phyloP scores from a whole-genome alignment of 352 stramenopile genomes.

The Pythium insidiosum region DNA sequence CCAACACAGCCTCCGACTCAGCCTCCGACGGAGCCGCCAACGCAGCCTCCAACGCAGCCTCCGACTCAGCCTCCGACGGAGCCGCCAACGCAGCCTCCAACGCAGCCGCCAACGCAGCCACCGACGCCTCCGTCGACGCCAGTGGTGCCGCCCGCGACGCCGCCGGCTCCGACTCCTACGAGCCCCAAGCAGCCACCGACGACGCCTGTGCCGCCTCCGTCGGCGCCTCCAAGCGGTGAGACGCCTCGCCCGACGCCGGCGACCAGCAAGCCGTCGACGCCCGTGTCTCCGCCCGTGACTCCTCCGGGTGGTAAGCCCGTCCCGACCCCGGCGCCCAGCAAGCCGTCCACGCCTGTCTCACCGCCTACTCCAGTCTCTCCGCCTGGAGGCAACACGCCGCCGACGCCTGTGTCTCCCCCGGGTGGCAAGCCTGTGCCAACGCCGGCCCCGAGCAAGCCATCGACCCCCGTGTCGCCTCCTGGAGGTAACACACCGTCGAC shows the following conservation, averaged over 20 bases:
- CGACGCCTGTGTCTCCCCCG: background rate
- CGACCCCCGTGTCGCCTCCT: background rate
- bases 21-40: background rate
- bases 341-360: background rate
- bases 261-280: too few species aligned
- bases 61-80: too few species aligned
- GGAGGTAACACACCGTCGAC: background rate
- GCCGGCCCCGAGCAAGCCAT: constrained; percentile 1
- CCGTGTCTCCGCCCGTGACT: background rate
- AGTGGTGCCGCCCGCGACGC: background rate
- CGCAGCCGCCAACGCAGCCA: background rate
- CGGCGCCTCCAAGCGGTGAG: background rate
- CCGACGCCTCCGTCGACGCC: too few species aligned
- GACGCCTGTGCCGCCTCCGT: background rate
- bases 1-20: too few species aligned
- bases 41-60: too few species aligned
- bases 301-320: background rate
- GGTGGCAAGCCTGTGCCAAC: background rate
- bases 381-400: too few species aligned
- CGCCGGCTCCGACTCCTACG: background rate
- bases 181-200: too few species aligned
- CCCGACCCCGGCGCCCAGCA: constrained; percentile 1
- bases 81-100: constrained; percentile 1
- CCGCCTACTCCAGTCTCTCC: background rate
- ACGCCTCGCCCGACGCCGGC: constrained; percentile 1